A percentile compares a stretch with the other conserved stretches of the same genome.
Evolutionary conservation across 331 rosid species (phyloP).

Genomic region (Pyrus hybrid): DNA sequence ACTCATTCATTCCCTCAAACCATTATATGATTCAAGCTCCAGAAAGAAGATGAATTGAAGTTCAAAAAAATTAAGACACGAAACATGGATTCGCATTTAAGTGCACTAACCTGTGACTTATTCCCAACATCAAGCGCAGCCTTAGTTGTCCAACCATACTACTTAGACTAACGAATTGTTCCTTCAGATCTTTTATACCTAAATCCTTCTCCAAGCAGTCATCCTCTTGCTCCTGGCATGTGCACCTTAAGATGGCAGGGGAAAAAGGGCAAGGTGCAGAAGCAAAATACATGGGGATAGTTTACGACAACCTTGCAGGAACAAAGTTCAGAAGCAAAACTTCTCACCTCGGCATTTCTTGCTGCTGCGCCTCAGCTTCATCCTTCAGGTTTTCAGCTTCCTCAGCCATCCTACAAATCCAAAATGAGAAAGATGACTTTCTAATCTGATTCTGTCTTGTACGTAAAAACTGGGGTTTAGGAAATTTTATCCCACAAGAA

Average conservation of each 20-base stretch:
- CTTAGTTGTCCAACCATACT: slow-evolving; percentile 49
- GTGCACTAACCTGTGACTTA: slow-evolving; percentile 50
- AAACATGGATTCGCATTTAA: neutral
- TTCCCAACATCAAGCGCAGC: slow-evolving; percentile 28
- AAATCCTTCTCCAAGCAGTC: slow-evolving; percentile 34
- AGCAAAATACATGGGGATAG: neutral
- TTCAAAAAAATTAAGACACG: neutral
- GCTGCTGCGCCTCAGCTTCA: slow-evolving; percentile 50
- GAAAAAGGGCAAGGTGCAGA: neutral
- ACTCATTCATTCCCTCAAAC: neutral
- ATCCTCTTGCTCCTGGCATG: slow-evolving; percentile 34
- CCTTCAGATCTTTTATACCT: slow-evolving; percentile 63
- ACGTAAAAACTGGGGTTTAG: neutral
- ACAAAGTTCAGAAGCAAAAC: neutral
- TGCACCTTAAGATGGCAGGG: slow-evolving; percentile 36
- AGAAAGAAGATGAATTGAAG: neutral
- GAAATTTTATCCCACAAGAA: neutral
- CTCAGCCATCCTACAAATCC: slow-evolving; percentile 59
- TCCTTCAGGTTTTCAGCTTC: slow-evolving; percentile 62
- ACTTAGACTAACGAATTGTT: slow-evolving; percentile 47
- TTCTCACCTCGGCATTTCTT: slow-evolving; percentile 48
- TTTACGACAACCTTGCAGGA: slow-evolving; percentile 2
- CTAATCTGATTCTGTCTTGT: neutral
- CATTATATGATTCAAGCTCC: neutral
- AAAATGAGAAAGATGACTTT: slow-evolving; percentile 5